Base-by-base conservation (phyloP, 352 stramenopile species). In the Phytopythium mirpurense region DNA sequence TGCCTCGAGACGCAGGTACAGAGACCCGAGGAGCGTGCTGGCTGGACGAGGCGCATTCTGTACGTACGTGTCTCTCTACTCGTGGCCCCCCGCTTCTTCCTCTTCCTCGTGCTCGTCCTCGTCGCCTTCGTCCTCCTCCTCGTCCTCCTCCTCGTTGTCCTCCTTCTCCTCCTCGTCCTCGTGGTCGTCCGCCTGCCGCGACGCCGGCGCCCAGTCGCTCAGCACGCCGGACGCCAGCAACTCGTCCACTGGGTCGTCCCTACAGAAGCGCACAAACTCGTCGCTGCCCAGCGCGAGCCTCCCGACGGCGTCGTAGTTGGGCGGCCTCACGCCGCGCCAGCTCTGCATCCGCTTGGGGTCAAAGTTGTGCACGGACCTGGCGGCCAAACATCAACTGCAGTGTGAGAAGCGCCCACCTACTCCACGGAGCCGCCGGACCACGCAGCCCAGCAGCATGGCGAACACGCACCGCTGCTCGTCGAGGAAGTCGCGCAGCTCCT, bases 401-500 rank as follows among this genome's bases (percentile, higher is more conserved):
- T n/a, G n/a, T n/a, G n/a, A n/a, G n/a, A n/a, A 54, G 47, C 16
- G 2, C 43, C 47, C 18, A 34, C n/a, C n/a, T n/a, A n/a, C n/a
- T n/a, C n/a, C n/a, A n/a, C n/a, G n/a, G n/a, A n/a, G n/a, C n/a
- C n/a, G n/a, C n/a, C n/a, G n/a, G n/a, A n/a, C n/a, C n/a, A n/a
- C n/a, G n/a, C 9, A 9, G 9, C 9, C 9, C 29, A 9, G 29
- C 24, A 5, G 27, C 7, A 16, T 15, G 44, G 7, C 14, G 14
- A 8, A 6, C 16, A 29, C 56, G n/a, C 60, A 85, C 74, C 71
- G 74, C 64, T 78, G 63, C 37, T 74, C 64, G 5, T 76, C 57
- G 19, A 86, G 56, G 37, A 82, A 82, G 31, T 83, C 67, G 29
- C 78, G 74, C 9, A 91, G 58, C 32, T 87, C 68, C 48, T 90